Evolutionary conservation across 768 basidiomycete genomes (phyloP).

Genomic region (Panaeolus papilionaceus): DNA sequence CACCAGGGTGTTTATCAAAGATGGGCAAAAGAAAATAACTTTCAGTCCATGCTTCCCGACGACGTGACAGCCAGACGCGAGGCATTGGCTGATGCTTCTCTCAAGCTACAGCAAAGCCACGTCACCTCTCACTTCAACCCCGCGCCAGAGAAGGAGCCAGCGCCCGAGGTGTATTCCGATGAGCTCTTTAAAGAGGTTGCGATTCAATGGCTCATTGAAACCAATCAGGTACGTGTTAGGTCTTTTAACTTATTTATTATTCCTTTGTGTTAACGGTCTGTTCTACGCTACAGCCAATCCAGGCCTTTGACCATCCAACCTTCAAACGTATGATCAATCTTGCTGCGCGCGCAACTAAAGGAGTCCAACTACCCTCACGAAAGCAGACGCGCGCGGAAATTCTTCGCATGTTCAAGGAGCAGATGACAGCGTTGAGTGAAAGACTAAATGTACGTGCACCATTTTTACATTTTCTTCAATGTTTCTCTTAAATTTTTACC

Average conservation of each 20-base stretch:
- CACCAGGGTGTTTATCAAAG: constrained; percentile 14
- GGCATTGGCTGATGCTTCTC: not conserved
- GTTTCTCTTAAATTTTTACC: not conserved
- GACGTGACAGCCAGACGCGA: constrained; percentile 17
- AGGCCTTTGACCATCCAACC: constrained; percentile 19
- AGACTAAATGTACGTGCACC: constrained; percentile 12
- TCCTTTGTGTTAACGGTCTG: not conserved
- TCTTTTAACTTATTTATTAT: not conserved
- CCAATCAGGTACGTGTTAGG: constrained; percentile 17
- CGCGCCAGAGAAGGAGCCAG: constrained; percentile 4
- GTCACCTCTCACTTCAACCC: constrained; percentile 23
- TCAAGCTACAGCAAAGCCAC: constrained; percentile 16
- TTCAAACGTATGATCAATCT: constrained; percentile 17
- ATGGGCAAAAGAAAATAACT: constrained; percentile 25
- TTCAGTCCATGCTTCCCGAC: constrained; percentile 28
- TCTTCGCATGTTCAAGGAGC: constrained; percentile 11
- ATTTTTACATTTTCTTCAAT: not conserved
- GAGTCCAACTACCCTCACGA: not conserved
- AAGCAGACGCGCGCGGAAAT: constrained; percentile 14
- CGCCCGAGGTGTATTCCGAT: constrained; percentile 8
- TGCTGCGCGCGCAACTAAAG: constrained; percentile 9
- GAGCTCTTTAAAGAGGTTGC: constrained; percentile 16
- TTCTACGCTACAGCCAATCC: constrained; percentile 3
- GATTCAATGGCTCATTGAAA: constrained; percentile 20
- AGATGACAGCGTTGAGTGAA: constrained; percentile 15